A percentile compares a stretch with the other conserved stretches of the same genome.
These are phyloP conservation scores for Daldinia childiae DNA, from an alignment of 495 filamentous ascomycete genomes.

Conservation along the genomic window DNA sequence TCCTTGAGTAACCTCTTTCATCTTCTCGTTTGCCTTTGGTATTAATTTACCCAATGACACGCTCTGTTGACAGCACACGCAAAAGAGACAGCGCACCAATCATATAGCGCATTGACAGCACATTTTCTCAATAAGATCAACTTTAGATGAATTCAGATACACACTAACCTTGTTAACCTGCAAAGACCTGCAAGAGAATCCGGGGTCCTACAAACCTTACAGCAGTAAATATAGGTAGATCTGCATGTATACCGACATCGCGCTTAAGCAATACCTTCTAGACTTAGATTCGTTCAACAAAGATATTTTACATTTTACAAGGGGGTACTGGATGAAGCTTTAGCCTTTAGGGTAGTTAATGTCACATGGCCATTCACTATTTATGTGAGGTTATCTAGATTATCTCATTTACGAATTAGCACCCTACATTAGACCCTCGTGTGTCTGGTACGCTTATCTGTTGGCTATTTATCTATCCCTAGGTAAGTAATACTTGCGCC, in stretches of 20 bases:
- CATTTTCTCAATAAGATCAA: constrained; percentile 24
- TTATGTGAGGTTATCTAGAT: constrained; percentile 35
- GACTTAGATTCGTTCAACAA: not conserved
- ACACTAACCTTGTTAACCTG: not conserved
- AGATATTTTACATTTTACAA: not conserved
- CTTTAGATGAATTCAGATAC: not conserved
- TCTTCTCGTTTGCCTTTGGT: constrained; percentile 9
- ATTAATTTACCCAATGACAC: constrained; percentile 29
- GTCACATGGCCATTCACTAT: constrained; percentile 31
- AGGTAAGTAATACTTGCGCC: constrained; percentile 7
- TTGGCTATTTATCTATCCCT: constrained; percentile 26
- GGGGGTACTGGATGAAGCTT: not conserved
- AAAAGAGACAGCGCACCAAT: constrained; percentile 29
- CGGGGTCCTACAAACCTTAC: constrained; percentile 35
- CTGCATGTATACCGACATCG: constrained; percentile 8
- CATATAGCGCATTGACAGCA: constrained; percentile 16
- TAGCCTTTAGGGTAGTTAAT: constrained; percentile 4
- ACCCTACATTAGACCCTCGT: constrained; percentile 31
- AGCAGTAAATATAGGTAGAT: constrained; percentile 3
- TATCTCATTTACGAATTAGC: constrained; percentile 36
- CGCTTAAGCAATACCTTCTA: constrained; percentile 1
- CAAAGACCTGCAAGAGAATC: constrained; percentile 18
- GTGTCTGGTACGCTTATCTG: constrained; percentile 38
- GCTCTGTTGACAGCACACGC: constrained; percentile 37
- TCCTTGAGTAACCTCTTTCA: constrained; percentile 2